Evolutionary conservation across 495 filamentous ascomycete species (phyloP), one percentile per base, ranked within the genome.

Genomic region (Penicillium cosmopolitanum): DNA sequence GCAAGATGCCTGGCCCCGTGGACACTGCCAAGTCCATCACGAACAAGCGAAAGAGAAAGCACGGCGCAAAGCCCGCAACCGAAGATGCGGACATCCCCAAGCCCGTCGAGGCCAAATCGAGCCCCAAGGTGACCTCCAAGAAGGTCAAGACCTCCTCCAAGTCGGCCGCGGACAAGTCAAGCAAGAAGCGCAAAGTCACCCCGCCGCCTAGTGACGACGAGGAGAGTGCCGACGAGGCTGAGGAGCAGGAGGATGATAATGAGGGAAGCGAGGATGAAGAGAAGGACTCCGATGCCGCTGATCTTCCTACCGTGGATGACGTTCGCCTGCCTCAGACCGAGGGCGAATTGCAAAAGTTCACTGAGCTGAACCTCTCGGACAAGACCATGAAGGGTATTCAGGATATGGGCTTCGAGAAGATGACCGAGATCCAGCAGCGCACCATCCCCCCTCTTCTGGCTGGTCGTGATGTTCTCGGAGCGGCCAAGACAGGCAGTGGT

Each of bases 401-500:
- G 52, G 91, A 88, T 19, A 96, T 98, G 93, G 87, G 88, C 5
- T 97, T 97, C 71, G 87, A 90, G 67, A 91, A 83, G 16, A 96
- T 98, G 95, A 98, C 95, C 1, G 92, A 96, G 71, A 97, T 98
- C 60, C 95, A 98, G 71, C 84, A 87, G 57, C 82, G 90, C 60
- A 90, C 87, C 6, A 96, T 97, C 43, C 94, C 95, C 3, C 92
- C 93, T 6, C 76, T 95, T 19, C 80, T 97, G 59, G 91, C 93
- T 40, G 95, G 95, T 28, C 87, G 89, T 69, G 95, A 98, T 77
- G 92, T 98, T 28, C 84, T 98, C 28, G 95, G 96, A 63, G 95
- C 95, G 28, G 95, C 95, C 38, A 98, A 98, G 80, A 98, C 95
- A 0, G 95, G 95, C 9, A 94, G 90, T 15, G 95, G 95, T 66